A percentile compares a stretch with the other conserved stretches of the same genome.
Evolutionary conservation across 2,329 filamentous ascomycete species (phyloP).

Genomic region (Aspergillus carbonarius): DNA sequence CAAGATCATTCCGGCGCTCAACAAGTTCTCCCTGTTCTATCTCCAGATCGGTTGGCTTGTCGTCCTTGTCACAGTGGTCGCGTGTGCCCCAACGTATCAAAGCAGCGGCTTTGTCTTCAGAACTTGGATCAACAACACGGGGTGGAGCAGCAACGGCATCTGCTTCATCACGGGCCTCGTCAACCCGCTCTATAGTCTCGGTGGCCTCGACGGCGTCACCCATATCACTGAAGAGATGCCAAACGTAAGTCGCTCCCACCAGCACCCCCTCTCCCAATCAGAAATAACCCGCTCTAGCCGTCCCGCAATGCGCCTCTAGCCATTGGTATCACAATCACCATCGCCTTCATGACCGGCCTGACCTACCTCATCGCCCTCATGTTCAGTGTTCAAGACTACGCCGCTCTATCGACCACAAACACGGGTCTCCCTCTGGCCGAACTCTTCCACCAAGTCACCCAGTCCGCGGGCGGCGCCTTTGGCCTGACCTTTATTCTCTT

Average conservation of each 20-base stretch:
- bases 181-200: conserved; percentile 7
- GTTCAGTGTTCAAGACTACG: conserved; percentile 9
- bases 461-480: conserved; percentile 7
- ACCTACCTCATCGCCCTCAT: conserved; percentile 7
- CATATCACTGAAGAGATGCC: conserved; percentile 12
- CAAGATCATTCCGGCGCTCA: conserved; percentile 8
- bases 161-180: conserved; percentile 12
- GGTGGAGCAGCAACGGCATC: conserved; percentile 12
- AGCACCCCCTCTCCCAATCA: no score
- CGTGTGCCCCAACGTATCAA: conserved; percentile 9
- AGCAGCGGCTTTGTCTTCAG: conserved; percentile 8
- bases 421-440: conserved; percentile 6
- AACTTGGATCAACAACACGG: conserved; percentile 11
- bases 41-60: conserved; percentile 10
- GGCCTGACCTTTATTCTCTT: conserved; percentile 8
- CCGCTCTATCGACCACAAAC: not conserved
- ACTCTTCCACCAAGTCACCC: conserved; percentile 6
- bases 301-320: conserved; percentile 9
- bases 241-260: not conserved
- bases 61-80: conserved; percentile 9
- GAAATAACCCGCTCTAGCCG: conserved; percentile 1
- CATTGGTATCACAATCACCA: conserved; percentile 4
- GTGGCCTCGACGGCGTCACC: conserved; percentile 3
- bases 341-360: conserved; percentile 6
- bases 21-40: conserved; percentile 12